These are phyloP conservation scores for Cymbopogon citratus DNA, from an alignment of 176 grass and related monocot species.

Conservation along the genomic window DNA sequence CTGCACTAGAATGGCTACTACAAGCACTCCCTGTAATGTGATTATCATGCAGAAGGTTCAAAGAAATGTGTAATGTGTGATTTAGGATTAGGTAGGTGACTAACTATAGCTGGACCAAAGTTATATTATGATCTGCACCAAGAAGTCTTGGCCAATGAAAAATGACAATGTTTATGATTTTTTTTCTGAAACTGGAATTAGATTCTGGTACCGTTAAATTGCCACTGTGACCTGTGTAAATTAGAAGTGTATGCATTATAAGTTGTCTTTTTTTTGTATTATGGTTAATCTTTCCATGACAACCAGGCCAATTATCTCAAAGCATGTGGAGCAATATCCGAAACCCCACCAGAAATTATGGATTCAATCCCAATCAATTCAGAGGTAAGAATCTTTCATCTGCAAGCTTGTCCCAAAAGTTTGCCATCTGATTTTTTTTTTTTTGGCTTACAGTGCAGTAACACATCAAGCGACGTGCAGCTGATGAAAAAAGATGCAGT, in stretches of 20 bases:
- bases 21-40: too few relatives aligned
- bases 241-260: neutral
- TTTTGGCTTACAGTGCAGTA: neutral
- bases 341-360: conserved; percentile 52
- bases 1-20: neutral
- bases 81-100: neutral
- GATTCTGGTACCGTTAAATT: neutral
- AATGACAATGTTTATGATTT: neutral
- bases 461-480: neutral
- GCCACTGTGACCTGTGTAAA: neutral
- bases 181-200: neutral
- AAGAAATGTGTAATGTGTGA: neutral
- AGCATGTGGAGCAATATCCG: conserved; percentile 50
- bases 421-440: neutral
- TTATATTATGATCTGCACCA: neutral
- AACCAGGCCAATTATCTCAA: conserved; percentile 67
- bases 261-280: neutral
- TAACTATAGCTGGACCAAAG: neutral
- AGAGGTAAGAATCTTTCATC: conserved; percentile 24
- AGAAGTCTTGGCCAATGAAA: neutral
- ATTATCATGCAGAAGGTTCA: neutral
- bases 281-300: too few relatives aligned
- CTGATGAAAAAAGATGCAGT: neutral
- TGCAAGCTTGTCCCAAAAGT: neutral
- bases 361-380: neutral